Base-by-base conservation (phyloP, 1,284 basidiomycete species). In the Cryptococcus sp. region DNA sequence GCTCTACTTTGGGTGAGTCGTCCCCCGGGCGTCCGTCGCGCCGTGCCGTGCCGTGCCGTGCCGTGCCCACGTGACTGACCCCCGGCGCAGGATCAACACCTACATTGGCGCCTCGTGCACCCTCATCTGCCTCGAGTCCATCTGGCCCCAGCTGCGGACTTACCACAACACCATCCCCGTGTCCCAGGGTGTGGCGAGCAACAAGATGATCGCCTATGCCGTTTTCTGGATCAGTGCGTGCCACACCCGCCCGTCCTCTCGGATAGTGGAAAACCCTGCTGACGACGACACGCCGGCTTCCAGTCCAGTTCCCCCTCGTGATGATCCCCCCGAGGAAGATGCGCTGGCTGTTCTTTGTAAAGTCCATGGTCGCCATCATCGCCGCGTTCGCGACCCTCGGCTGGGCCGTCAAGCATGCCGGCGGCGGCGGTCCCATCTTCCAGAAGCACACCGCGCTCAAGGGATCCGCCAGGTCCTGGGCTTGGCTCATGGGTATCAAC, bases 261-360 rank as follows among this genome's bases (percentile, higher is more conserved):
- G n/a, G n/a, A n/a, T 23, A 38, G 23, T 18, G 28, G 40, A 8
- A 20, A 11, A 18, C 35, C 49, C 24, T 46, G 50, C 45, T 50
- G 46, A 46, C 36, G 13, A 11, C n/a, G 13, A 1, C 28, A 23
- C 3, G n/a, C 28, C 15, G 12, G 39, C 21, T 16, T 18, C 2
- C 55, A 64, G 66, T 72, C n/a, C 72, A 69, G 62, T 60, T 76
- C 42, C 88, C 88, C 0, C 81, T 89, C 64, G 82, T 89, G 78
- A 76, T 90, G 48, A 78, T 90, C 47, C 87, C 87, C 13, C 87
- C 88, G 4, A 84, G 87, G 64, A 82, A 82, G 61, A 85, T 90
- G 57, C 82, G 85, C 47, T 85, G 84, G 77, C 78, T 91, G 24
- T 91, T 91, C 80, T 78, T 85, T 49, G 75, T 81, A 60, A 88